Evolutionary conservation across 1,284 basidiomycete species (phyloP).

Genomic region (Leccinum pachyderme): DNA sequence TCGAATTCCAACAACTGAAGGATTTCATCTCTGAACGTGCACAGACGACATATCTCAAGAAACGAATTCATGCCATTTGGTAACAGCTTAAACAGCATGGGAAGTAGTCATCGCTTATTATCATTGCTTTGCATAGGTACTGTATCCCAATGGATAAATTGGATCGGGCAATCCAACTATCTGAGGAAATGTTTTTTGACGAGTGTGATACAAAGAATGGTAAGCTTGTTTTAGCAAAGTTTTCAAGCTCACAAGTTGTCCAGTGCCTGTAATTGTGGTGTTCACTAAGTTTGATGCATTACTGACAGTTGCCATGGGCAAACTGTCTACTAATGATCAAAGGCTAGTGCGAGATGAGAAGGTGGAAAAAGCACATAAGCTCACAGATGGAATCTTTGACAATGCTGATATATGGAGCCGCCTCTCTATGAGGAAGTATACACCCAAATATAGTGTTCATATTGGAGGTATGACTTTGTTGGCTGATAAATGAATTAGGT

Average conservation of each 20-base stretch:
- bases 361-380: background rate
- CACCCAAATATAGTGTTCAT: background rate
- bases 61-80: background rate
- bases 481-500: background rate
- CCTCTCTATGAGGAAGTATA: background rate
- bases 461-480: background rate
- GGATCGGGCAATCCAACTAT: background rate
- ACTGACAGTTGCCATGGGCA: background rate
- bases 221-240: background rate
- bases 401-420: background rate
- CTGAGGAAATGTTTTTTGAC: background rate
- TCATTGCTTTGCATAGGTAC: background rate
- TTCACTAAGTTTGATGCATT: background rate
- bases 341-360: background rate
- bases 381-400: background rate
- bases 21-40: background rate
- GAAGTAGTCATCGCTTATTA: background rate
- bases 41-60: background rate
- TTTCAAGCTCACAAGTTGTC: background rate
- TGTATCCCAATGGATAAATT: background rate
- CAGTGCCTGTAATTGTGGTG: background rate
- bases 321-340: background rate
- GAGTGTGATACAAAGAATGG: background rate
- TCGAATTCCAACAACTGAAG: background rate
- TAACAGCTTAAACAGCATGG: background rate